phyloP scores from a whole-genome alignment of 2,329 filamentous ascomycete genomes.

The Neodidymelliopsis sp. region DNA sequence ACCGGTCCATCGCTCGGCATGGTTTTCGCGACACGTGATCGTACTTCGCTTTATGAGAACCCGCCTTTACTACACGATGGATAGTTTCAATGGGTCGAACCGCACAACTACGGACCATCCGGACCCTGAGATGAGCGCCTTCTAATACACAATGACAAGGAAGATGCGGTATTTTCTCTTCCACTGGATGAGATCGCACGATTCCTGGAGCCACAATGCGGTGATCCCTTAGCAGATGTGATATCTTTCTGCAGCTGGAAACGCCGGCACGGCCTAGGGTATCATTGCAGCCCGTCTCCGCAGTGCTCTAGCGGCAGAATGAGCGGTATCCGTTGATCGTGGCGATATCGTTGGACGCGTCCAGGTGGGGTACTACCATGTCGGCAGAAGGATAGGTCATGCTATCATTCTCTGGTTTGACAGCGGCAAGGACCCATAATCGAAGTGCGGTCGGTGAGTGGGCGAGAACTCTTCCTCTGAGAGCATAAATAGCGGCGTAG shows the following conservation, averaged over 20 bases:
- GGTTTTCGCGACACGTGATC: slow-evolving; percentile 47
- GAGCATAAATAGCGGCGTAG: slow-evolving; percentile 52
- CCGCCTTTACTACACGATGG: slow-evolving; percentile 45
- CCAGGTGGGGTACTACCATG: slow-evolving; percentile 52
- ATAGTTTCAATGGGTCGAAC: slow-evolving; percentile 44
- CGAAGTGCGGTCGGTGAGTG: slow-evolving; percentile 34
- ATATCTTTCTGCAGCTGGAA: slow-evolving; percentile 53
- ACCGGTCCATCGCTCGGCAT: slow-evolving; percentile 46
- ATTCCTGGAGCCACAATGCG: slow-evolving; percentile 55
- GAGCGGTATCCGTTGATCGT: slow-evolving; percentile 54
- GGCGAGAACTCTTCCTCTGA: slow-evolving; percentile 33
- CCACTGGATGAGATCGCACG: slow-evolving; percentile 52
- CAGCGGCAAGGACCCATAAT: slow-evolving; percentile 39
- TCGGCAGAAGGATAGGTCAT: slow-evolving; percentile 49
- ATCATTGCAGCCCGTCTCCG: slow-evolving; percentile 54
- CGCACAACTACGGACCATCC: slow-evolving; percentile 38
- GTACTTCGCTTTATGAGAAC: slow-evolving; percentile 44
- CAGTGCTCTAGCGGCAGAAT: slow-evolving; percentile 54
- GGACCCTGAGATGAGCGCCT: slow-evolving; percentile 29
- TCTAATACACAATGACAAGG: slow-evolving; percentile 48
- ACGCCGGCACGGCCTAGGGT: slow-evolving; percentile 54
- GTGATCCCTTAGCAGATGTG: slow-evolving; percentile 52
- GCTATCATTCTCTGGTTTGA: slow-evolving; percentile 47
- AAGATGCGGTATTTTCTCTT: slow-evolving; percentile 50
- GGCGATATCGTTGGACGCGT: slow-evolving; percentile 54